A percentile compares a stretch with the other conserved stretches of the same genome.
These are phyloP conservation scores for Mesotaenium endlicherianum DNA, from an alignment of 139 green algal genomes.

Conservation along the genomic window DNA sequence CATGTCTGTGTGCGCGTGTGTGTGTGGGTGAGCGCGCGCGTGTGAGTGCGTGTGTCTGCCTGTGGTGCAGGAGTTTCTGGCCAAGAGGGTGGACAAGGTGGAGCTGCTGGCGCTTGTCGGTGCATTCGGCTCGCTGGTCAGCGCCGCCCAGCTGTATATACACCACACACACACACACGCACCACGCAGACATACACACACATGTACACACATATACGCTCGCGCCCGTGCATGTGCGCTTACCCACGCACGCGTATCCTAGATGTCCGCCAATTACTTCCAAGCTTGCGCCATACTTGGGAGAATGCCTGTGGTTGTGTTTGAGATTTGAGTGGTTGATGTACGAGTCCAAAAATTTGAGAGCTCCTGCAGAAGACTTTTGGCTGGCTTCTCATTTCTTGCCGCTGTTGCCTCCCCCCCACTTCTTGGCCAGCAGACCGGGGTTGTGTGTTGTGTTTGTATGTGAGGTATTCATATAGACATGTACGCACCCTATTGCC, in stretches of 20 bases:
- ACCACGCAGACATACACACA: neutral
- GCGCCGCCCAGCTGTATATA: neutral
- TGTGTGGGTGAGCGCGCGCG: neutral
- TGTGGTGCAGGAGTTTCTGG: too few species aligned
- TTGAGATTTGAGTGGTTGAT: too few species aligned
- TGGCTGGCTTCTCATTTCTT: too few species aligned
- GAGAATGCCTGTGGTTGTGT: too few species aligned
- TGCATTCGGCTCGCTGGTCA: neutral
- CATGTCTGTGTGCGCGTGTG: neutral
- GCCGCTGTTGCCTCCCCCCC: too few species aligned
- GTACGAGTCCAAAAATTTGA: too few species aligned
- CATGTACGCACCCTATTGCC: too few species aligned
- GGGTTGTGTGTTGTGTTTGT: too few species aligned
- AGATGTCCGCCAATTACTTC: neutral
- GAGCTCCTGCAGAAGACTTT: too few species aligned
- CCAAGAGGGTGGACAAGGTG: neutral
- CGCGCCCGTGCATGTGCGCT: neutral
- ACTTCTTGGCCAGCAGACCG: too few species aligned
- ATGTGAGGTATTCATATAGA: too few species aligned
- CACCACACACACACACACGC: neutral
- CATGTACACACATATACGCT: neutral
- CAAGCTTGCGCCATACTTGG: neutral
- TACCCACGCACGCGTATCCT: neutral
- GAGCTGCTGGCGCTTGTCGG: conserved; percentile 17
- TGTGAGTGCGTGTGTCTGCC: too few species aligned